phyloP scores from a whole-genome alignment of 192 early-diverging fungal genomes.

The Linnemannia hyalina region DNA sequence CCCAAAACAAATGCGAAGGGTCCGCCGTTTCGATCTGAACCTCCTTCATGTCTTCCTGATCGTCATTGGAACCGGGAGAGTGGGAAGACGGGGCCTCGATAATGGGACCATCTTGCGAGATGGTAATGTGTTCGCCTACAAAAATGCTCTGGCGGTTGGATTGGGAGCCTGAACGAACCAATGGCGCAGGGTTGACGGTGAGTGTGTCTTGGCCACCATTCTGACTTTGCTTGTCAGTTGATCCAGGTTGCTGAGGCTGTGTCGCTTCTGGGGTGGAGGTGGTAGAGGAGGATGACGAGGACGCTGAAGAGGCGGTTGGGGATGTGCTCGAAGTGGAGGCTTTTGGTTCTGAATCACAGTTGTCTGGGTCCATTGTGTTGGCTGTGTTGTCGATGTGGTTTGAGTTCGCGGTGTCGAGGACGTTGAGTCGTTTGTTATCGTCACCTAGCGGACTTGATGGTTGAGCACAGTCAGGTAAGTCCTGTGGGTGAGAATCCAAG shows the following conservation, averaged over 20 bases:
- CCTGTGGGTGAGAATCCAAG: not conserved
- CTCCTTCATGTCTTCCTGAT: conserved; percentile 54
- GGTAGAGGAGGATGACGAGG: conserved; percentile 21
- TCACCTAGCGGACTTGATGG: not conserved
- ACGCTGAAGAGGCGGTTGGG: conserved; percentile 18
- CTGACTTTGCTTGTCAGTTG: not conserved
- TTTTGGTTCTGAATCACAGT: conserved; percentile 12
- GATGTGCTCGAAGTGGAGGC: not conserved
- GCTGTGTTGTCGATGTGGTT: conserved; percentile 1
- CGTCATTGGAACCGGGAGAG: conserved; percentile 26
- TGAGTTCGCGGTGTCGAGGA: not conserved
- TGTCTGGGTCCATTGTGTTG: conserved; percentile 7
- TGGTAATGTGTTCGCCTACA: conserved; percentile 25
- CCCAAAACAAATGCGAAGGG: conserved; percentile 62
- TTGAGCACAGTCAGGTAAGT: not conserved
- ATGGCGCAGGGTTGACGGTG: not conserved
- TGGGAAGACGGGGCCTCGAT: conserved; percentile 30
- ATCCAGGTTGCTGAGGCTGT: not conserved
- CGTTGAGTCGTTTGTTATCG: not conserved
- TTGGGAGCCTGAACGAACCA: conserved; percentile 17
- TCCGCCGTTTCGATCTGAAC: conserved; percentile 57
- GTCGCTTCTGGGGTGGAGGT: conserved; percentile 1
- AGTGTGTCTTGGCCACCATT: not conserved
- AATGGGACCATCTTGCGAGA: conserved; percentile 18
- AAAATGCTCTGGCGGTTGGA: conserved; percentile 46